These are phyloP conservation scores for Tetrahymena malaccensis DNA, from an alignment of 73 alveolate genomes.

Conservation along the genomic window DNA sequence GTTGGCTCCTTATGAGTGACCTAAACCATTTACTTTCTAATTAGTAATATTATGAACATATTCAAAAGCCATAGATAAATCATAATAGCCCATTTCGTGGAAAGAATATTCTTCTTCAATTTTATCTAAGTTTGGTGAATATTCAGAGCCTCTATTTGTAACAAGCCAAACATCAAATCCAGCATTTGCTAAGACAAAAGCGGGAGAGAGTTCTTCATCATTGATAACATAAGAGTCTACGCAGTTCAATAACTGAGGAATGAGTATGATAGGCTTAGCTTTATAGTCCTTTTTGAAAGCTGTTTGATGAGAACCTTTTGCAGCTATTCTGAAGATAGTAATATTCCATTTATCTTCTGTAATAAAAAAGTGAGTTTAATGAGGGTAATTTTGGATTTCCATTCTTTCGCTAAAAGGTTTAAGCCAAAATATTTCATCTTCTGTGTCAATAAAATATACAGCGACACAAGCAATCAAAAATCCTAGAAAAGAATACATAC, in stretches of 20 bases:
- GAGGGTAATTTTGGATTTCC: neutral
- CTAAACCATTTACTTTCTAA: neutral
- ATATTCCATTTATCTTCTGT: neutral
- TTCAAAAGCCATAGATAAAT: neutral
- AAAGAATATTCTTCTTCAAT: neutral
- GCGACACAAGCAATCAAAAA: neutral
- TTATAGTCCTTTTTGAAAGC: neutral
- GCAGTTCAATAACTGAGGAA: neutral
- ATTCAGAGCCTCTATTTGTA: neutral
- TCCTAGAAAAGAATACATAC: neutral
- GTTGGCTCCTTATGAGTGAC: neutral
- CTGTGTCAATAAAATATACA: neutral
- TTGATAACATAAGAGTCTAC: neutral
- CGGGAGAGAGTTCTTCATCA: neutral
- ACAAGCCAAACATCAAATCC: neutral
- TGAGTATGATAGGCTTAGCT: neutral
- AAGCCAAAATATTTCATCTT: neutral
- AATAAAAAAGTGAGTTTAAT: neutral
- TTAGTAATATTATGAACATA: neutral
- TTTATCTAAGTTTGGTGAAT: neutral
- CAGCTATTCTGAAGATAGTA: neutral
- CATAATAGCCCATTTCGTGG: neutral
- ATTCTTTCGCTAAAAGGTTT: neutral
- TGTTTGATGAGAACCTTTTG: neutral
- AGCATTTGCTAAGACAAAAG: neutral